Evolutionary conservation across 352 stramenopile genomes (phyloP), one percentile per base, ranked within the genome.

Genomic region (Thraustochytrium striatum): DNA sequence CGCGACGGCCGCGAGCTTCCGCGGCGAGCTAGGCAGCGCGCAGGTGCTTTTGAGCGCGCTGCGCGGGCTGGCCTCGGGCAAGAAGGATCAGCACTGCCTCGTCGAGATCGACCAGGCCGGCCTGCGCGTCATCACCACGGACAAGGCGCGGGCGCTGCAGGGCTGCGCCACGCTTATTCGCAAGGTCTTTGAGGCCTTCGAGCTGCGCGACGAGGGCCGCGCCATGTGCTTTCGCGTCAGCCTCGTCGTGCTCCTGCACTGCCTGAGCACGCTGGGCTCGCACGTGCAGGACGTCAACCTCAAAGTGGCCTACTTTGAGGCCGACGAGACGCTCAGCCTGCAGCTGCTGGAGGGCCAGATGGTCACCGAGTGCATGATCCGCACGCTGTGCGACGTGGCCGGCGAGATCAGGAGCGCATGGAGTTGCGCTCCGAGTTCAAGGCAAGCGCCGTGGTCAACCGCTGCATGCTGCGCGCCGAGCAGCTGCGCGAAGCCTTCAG

Each of bases 281-380:
- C 32, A 75, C 13, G 30, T 75, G 30, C 43, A 30, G 25, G 65
- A 75, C 65, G 68, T 38, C 19, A 61, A 61, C 32, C 52, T 75
- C 32, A 75, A 75, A 25, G 21, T 75, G 19, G 32, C 65, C 41
- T 75, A 75, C 39, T 30, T 55, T 25, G 44, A 61, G 28, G 65
- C 43, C 43, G 65, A 75, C 0, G 65, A 75, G 36, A 68, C n/a
- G 30, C 61, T 75, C 36, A 62, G 39, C 32, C 52, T 75, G 0
- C 39, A 72, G 9, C 47, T 75, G 11, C 11, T 75, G 19, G 65
- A 75, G 52, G 65, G 65, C 28, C 65, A 38, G 16, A 43, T 75
- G 11, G 65, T 75, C 30, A 75, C 65, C 16, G 65, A 75, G 50
- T 75, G 65, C 52, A 75, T 61, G 65, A 75, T 75, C 3, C 43